Base-by-base conservation (phyloP, 129 eudicot species). In the Erigeron canadensis region DNA sequence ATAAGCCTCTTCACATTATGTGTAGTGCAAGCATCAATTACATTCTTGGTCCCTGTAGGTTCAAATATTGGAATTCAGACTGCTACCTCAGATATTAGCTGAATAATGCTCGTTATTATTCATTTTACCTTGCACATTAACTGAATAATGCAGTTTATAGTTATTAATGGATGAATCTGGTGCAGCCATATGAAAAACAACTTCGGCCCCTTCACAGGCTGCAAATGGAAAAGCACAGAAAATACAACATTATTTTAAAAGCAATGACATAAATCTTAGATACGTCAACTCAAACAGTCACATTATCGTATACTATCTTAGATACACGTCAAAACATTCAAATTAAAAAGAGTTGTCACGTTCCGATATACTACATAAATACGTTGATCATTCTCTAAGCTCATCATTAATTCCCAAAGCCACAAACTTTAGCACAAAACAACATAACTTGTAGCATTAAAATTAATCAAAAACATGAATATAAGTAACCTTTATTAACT, bases 131-230 rank as follows among this genome's bases (percentile, higher is more conserved):
- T 77, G 77, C 40, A 92, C 98, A 60, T 89, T 92, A 63, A 92
- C 96, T 57, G 95, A 85, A 75, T 84, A 68, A 68, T 92, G 98
- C 59, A 92, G 95, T 63, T 87, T 68, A 77, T 89, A 77, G 83
- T 89, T 89, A 77, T 91, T 91, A 23, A 88, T 88, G 58, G 97
- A 91, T 38, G 97, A 91, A 86, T 88, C 94, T 22, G 97, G 96
- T 68, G 98, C 96, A 47, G 95, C 98, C 98, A 93, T 89, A 74
- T 93, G 96, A 62, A 93, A 93, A 63, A 93, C 96, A 69, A 93
- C 98, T 73, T 93, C 95, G 34, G 88, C 96, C 74, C 98, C 98
- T 78, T 89, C 78, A 74, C 79, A 84, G 70, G 90, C 98, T 93
- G 90, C 85, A 89, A 69, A 38, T 12, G 45, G 47, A 18, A 62